A percentile compares a stretch with the other conserved stretches of the same genome.
These are phyloP conservation scores for Erythrobasidium hasegawianum DNA, from an alignment of 1,284 basidiomycete species.

Conservation along the genomic window DNA sequence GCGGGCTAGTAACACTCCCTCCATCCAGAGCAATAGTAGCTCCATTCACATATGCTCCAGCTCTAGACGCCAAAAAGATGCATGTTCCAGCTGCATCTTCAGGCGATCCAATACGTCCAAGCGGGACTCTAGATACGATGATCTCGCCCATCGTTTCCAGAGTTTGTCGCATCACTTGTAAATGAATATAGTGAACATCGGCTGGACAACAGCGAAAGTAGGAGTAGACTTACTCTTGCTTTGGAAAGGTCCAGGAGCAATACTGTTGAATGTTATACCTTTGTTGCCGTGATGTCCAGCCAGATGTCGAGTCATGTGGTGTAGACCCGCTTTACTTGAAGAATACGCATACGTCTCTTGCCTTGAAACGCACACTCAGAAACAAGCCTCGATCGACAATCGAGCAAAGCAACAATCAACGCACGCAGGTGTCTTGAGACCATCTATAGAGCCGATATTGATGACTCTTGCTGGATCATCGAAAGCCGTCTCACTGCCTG, in stretches of 20 bases:
- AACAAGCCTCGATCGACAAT: no score
- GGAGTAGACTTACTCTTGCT: conserved; percentile 33
- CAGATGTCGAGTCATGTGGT: conserved; percentile 62
- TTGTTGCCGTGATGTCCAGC: conserved; percentile 61
- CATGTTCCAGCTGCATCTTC: conserved; percentile 64
- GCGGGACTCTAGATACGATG: conserved; percentile 56
- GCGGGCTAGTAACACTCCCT: conserved; percentile 47
- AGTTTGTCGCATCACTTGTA: conserved; percentile 64
- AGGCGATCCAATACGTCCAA: conserved; percentile 59
- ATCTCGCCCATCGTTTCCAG: conserved; percentile 55
- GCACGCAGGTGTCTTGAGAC: conserved; percentile 39
- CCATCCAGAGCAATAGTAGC: conserved; percentile 62
- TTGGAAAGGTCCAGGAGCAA: conserved; percentile 59
- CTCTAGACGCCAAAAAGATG: conserved; percentile 60
- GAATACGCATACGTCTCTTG: conserved; percentile 68
- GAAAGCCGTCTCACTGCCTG: conserved; percentile 51
- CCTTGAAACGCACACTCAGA: no score
- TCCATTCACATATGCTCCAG: conserved; percentile 62
- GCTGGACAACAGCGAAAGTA: not conserved
- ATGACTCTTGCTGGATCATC: conserved; percentile 43
- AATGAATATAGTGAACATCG: no score
- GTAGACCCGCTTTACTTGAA: conserved; percentile 61
- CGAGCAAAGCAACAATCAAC: no score
- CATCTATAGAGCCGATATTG: conserved; percentile 45
- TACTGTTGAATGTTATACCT: conserved; percentile 64